A percentile compares a stretch with the other conserved stretches of the same genome.
Evolutionary conservation across 2,329 filamentous ascomycete genomes (phyloP).

Genomic region (Colletotrichum karsti): DNA sequence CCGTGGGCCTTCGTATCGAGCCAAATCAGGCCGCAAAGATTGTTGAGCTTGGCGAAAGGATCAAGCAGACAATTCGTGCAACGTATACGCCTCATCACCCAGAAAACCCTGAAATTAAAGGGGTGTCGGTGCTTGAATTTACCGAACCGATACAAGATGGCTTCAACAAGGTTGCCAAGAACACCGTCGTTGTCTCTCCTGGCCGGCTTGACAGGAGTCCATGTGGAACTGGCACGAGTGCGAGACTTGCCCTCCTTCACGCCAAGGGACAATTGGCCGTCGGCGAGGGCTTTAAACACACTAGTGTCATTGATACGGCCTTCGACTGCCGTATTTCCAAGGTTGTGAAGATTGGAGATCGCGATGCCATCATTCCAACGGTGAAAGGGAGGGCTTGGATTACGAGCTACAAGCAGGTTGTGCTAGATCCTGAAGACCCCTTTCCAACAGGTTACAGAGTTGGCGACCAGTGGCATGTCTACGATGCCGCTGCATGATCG

Average conservation of each 20-base stretch:
- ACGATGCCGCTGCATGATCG: neutral
- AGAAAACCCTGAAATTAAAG: slow-evolving; percentile 48
- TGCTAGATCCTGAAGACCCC: slow-evolving; percentile 53
- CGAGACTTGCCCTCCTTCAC: slow-evolving; percentile 52
- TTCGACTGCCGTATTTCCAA: slow-evolving; percentile 47
- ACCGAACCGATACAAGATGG: slow-evolving; percentile 41
- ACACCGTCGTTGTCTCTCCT: slow-evolving; percentile 53
- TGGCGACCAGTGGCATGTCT: neutral
- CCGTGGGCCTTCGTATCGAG: slow-evolving; percentile 44
- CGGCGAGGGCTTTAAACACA: slow-evolving; percentile 46
- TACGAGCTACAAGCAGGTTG: slow-evolving; percentile 50
- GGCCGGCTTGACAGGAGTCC: slow-evolving; percentile 55
- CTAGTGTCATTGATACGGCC: slow-evolving; percentile 49
- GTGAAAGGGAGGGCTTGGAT: slow-evolving; percentile 55
- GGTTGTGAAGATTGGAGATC: slow-evolving; percentile 46
- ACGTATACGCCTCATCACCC: slow-evolving; percentile 49
- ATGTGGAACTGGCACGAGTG: slow-evolving; percentile 54
- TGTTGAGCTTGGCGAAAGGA: slow-evolving; percentile 50
- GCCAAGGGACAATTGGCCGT: slow-evolving; percentile 46
- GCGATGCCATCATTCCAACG: slow-evolving; percentile 47
- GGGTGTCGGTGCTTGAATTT: slow-evolving; percentile 48
- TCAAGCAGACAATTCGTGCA: slow-evolving; percentile 47
- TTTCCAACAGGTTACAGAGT: slow-evolving; percentile 45
- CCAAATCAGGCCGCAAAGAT: slow-evolving; percentile 42
- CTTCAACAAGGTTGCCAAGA: slow-evolving; percentile 39